Conservation (phyloP, 139 green algal genomes). For the Chlorella sp. region DNA sequence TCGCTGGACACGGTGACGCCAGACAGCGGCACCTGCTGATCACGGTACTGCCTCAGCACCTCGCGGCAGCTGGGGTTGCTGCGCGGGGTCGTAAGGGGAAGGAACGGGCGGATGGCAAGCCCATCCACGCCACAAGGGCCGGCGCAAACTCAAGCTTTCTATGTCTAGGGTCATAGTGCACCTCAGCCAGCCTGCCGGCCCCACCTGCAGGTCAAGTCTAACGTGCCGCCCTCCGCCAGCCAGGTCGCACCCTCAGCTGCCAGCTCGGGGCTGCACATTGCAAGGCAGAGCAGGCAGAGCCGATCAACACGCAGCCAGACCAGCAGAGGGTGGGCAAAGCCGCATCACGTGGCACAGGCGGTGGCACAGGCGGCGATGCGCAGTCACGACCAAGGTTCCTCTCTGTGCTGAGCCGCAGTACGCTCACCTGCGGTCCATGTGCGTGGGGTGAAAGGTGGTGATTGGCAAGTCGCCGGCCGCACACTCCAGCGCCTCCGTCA, state of each 20-base stretch:
- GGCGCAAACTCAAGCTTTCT: too few species aligned
- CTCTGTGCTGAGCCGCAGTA: too few species aligned
- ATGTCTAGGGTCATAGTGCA: too few species aligned
- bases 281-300: too few species aligned
- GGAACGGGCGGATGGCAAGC: not conserved
- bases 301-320: too few species aligned
- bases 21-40: not conserved
- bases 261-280: constrained; percentile 9
- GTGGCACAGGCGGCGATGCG: too few species aligned
- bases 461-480: constrained; percentile 37
- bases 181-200: not conserved
- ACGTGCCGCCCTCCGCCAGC: constrained; percentile 36
- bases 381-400: too few species aligned
- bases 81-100: too few species aligned
- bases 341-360: too few species aligned
- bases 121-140: too few species aligned
- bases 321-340: too few species aligned
- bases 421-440: constrained; percentile 39
- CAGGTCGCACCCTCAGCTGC: constrained; percentile 34
- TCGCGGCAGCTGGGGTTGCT: not conserved
- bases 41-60: not conserved
- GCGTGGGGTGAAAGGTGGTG: constrained; percentile 50
- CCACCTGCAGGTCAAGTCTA: constrained; percentile 46
- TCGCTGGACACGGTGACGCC: constrained; percentile 44
- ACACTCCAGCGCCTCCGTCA: constrained; percentile 33